phyloP scores from a whole-genome alignment of 768 basidiomycete species.

The Arthromyces matolae region DNA sequence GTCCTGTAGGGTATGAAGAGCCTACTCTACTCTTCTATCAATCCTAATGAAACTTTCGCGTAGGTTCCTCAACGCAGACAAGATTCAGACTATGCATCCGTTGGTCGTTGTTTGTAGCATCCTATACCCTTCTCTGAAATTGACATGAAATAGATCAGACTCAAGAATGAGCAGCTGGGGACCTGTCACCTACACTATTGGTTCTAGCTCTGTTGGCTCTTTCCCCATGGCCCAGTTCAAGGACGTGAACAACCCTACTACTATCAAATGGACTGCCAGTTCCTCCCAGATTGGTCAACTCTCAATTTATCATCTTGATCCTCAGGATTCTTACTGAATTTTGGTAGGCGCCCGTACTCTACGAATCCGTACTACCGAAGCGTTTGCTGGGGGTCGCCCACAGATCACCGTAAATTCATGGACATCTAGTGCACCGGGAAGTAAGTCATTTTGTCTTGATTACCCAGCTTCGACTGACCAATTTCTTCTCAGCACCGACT shows the following conservation, averaged over 20 bases:
- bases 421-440: slow-evolving; percentile 37
- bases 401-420: slow-evolving; percentile 42
- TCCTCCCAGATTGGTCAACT: slow-evolving; percentile 41
- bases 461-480: background rate
- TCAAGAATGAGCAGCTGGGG: slow-evolving; percentile 44
- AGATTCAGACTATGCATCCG: slow-evolving; percentile 48
- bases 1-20: slow-evolving; percentile 34
- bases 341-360: slow-evolving; percentile 40
- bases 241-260: slow-evolving; percentile 40
- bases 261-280: slow-evolving; percentile 37
- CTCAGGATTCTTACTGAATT: background rate
- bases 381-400: slow-evolving; percentile 47
- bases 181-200: slow-evolving; percentile 43
- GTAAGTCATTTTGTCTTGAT: slow-evolving; percentile 17
- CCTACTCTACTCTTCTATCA: background rate
- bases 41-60: background rate
- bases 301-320: background rate
- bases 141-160: slow-evolving; percentile 28
- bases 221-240: slow-evolving; percentile 54
- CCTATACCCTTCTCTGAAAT: background rate
- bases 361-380: slow-evolving; percentile 41
- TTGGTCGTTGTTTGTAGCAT: slow-evolving; percentile 17
- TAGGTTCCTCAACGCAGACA: slow-evolving; percentile 47
- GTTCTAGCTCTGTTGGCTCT: slow-evolving; percentile 32
- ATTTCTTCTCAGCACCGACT: slow-evolving; percentile 29